phyloP scores from a whole-genome alignment of 2,329 filamentous ascomycete species.

The Niveomyces coronatus region DNA sequence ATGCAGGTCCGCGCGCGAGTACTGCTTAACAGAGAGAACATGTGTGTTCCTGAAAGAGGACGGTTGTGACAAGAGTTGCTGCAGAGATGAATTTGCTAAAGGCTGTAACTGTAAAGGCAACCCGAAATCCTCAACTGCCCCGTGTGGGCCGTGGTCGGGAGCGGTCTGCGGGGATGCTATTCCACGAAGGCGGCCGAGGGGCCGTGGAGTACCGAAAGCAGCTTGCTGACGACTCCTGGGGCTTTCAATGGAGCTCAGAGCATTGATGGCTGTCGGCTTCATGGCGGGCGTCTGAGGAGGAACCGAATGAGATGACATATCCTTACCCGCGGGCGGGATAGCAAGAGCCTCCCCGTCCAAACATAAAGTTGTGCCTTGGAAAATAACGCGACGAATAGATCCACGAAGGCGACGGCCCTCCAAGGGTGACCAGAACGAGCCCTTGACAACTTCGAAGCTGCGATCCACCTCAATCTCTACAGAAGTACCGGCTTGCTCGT shows the following conservation, averaged over 20 bases:
- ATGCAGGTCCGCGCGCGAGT: constrained; percentile 79
- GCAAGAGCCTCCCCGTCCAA: constrained; percentile 54
- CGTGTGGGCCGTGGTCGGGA: constrained; percentile 13
- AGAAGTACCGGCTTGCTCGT: constrained; percentile 63
- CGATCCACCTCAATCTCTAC: constrained; percentile 70
- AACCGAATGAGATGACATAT: constrained; percentile 62
- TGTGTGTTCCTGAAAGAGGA: constrained; percentile 86
- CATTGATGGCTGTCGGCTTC: constrained; percentile 34
- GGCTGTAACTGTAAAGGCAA: constrained; percentile 38
- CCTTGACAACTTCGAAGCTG: constrained; percentile 46
- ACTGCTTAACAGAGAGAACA: constrained; percentile 85
- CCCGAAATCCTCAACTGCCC: constrained; percentile 34
- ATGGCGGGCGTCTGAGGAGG: constrained; percentile 47
- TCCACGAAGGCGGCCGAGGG: constrained; percentile 21
- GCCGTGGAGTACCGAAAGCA: constrained; percentile 20
- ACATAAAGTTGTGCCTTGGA: constrained; percentile 64
- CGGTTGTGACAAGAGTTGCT: constrained; percentile 59
- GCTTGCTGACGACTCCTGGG: constrained; percentile 24
- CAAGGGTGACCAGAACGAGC: constrained; percentile 58
- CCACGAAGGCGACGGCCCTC: constrained; percentile 58
- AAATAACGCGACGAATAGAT: constrained; percentile 63
- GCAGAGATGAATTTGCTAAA: constrained; percentile 49
- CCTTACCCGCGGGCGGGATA: constrained; percentile 51
- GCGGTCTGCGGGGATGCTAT: constrained; percentile 17
- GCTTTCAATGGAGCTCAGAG: constrained; percentile 27